Evolutionary conservation across 371 early-diverging fungal species (phyloP).

Genomic region (Mucor velutinosus): DNA sequence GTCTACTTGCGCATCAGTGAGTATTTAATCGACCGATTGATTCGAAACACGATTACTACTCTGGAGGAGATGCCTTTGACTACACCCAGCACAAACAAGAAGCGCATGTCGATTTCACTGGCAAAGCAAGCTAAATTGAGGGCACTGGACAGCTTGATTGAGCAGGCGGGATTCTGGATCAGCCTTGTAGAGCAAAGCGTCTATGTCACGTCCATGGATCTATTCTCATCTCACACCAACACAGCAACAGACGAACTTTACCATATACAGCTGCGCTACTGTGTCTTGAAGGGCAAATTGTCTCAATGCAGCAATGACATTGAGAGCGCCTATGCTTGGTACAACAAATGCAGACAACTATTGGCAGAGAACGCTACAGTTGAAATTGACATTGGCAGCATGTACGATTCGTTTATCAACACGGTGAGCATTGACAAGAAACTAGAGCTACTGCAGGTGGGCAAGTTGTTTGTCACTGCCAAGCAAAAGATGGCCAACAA

Average conservation of each 20-base stretch:
- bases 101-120: slow-evolving; percentile 5
- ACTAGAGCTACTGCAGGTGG: slow-evolving; percentile 27
- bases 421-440: slow-evolving; percentile 30
- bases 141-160: slow-evolving; percentile 6
- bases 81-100: background rate
- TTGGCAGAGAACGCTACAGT: background rate
- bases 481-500: slow-evolving; percentile 39
- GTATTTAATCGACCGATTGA: slow-evolving; percentile 32
- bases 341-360: slow-evolving; percentile 32
- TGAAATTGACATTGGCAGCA: slow-evolving; percentile 28
- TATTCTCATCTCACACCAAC: background rate
- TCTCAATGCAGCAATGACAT: slow-evolving; percentile 54
- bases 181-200: slow-evolving; percentile 3
- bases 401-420: slow-evolving; percentile 43
- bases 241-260: background rate
- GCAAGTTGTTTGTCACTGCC: slow-evolving; percentile 40
- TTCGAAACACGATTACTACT: slow-evolving; percentile 13
- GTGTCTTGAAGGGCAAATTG: slow-evolving; percentile 44
- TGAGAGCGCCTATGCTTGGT: slow-evolving; percentile 43
- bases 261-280: slow-evolving; percentile 29
- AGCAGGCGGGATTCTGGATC: slow-evolving; percentile 8
- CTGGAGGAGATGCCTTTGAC: slow-evolving; percentile 5
- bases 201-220: background rate
- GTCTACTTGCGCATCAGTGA: slow-evolving; percentile 30
- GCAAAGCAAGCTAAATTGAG: slow-evolving; percentile 18